Percentiles rank a stretch among this genome's conserved stretches.
Evolutionary conservation across 2,329 filamentous ascomycete genomes (phyloP).

Genomic region (Diaporthe sp.): DNA sequence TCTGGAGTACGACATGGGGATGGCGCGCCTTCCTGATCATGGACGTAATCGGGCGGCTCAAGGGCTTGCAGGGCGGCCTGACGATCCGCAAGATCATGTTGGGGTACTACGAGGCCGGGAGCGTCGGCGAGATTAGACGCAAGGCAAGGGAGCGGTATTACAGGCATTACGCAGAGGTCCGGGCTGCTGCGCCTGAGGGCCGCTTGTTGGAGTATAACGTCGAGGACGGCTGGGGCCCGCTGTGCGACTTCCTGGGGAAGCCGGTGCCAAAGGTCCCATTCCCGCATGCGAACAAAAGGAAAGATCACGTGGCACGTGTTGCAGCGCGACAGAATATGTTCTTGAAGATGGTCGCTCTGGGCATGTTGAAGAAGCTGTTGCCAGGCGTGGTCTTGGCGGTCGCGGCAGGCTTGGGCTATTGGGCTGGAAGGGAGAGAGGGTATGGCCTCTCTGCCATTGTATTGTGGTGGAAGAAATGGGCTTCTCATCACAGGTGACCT

Average conservation of each 20-base stretch:
- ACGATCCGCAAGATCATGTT: slow-evolving; percentile 36
- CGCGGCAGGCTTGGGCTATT: not conserved
- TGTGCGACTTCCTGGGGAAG: slow-evolving; percentile 40
- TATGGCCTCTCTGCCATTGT: not conserved
- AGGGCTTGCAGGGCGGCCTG: slow-evolving; percentile 34
- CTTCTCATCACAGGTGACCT: not conserved
- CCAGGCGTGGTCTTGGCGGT: not conserved
- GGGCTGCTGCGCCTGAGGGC: slow-evolving; percentile 27
- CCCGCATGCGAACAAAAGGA: slow-evolving; percentile 35
- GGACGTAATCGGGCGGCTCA: slow-evolving; percentile 6
- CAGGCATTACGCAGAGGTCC: slow-evolving; percentile 37
- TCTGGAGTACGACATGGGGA: slow-evolving; percentile 36
- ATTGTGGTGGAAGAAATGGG: not conserved
- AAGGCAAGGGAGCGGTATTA: slow-evolving; percentile 39
- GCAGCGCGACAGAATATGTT: slow-evolving; percentile 17
- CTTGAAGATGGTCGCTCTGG: slow-evolving; percentile 6
- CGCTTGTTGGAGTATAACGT: slow-evolving; percentile 39
- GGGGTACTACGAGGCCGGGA: slow-evolving; percentile 25
- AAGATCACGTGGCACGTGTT: slow-evolving; percentile 6
- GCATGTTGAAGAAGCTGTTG: not conserved
- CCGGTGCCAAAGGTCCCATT: slow-evolving; percentile 38
- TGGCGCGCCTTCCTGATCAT: slow-evolving; percentile 33
- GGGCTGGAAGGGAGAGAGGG: not conserved
- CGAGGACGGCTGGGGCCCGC: slow-evolving; percentile 40
- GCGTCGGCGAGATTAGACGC: slow-evolving; percentile 33